These are phyloP conservation scores for Purpureocillium lavendulum DNA, from an alignment of 2,329 filamentous ascomycete species.

Conservation along the genomic window DNA sequence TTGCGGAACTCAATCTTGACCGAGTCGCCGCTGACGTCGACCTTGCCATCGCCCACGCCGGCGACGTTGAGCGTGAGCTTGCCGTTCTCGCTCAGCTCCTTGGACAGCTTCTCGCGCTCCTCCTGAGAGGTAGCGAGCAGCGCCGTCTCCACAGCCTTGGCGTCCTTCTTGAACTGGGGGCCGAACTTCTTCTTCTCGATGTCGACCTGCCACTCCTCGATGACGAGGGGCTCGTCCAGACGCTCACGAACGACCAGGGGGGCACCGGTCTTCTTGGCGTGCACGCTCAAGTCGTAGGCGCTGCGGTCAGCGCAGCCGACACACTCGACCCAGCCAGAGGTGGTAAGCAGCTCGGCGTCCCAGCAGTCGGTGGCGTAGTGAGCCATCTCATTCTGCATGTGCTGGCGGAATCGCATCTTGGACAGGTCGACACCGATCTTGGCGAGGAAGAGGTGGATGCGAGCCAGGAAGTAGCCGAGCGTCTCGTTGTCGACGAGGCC, in stretches of 20 bases:
- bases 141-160: conserved; percentile 74
- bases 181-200: conserved; percentile 95
- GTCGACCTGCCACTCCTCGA: conserved; percentile 84
- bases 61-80: conserved; percentile 72
- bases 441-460: conserved; percentile 83
- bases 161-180: conserved; percentile 90
- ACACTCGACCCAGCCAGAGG: conserved; percentile 96
- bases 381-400: conserved; percentile 73
- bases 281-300: conserved; percentile 88
- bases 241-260: conserved; percentile 79
- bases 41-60: conserved; percentile 58
- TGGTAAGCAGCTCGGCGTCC: conserved; percentile 90
- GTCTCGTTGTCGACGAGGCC: conserved; percentile 94
- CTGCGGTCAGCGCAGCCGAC: conserved; percentile 94
- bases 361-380: conserved; percentile 97
- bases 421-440: conserved; percentile 79
- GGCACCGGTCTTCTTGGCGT: conserved; percentile 85
- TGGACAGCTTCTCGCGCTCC: conserved; percentile 68
- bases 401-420: conserved; percentile 94
- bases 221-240: conserved; percentile 64
- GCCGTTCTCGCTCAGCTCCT: conserved; percentile 63
- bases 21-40: conserved; percentile 70
- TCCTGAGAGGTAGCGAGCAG: conserved; percentile 71
- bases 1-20: conserved; percentile 79
- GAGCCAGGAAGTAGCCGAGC: conserved; percentile 90